A percentile compares a stretch with the other conserved stretches of the same genome.
Evolutionary conservation across 2,329 filamentous ascomycete species (phyloP).

Genomic region (Stenocarpella maydis): DNA sequence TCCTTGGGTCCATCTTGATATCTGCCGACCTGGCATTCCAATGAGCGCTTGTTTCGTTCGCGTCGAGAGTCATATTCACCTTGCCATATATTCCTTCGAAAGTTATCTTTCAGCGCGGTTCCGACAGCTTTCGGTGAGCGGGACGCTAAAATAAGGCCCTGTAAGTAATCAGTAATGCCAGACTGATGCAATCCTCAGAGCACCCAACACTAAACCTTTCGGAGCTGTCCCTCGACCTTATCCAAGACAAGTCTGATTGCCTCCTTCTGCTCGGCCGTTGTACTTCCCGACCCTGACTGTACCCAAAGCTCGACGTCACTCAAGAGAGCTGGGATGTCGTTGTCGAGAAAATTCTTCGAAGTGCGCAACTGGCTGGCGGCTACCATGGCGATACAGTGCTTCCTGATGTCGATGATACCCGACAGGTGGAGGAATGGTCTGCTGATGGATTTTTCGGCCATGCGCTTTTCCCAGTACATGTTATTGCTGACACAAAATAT

Average conservation of each 20-base stretch:
- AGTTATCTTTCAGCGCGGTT: neutral
- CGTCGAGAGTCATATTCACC: neutral
- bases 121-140: neutral
- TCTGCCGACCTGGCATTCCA: neutral
- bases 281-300: neutral
- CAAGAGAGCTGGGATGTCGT: neutral
- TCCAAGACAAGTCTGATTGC: neutral
- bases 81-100: neutral
- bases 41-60: neutral
- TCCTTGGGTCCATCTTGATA: neutral
- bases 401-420: neutral
- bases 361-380: neutral
- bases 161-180: neutral
- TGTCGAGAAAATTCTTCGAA: neutral
- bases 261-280: neutral
- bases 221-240: neutral
- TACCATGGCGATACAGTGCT: neutral
- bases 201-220: neutral
- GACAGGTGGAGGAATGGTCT: neutral
- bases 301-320: slow-evolving; percentile 8
- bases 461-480: neutral
- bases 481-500: neutral
- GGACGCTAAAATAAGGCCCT: neutral
- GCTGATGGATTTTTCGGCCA: neutral
- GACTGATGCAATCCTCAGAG: neutral